A percentile compares a stretch with the other conserved stretches of the same genome.
Evolutionary conservation across 371 early-diverging fungal genomes (phyloP).

Genomic region (Entomophthora muscae): DNA sequence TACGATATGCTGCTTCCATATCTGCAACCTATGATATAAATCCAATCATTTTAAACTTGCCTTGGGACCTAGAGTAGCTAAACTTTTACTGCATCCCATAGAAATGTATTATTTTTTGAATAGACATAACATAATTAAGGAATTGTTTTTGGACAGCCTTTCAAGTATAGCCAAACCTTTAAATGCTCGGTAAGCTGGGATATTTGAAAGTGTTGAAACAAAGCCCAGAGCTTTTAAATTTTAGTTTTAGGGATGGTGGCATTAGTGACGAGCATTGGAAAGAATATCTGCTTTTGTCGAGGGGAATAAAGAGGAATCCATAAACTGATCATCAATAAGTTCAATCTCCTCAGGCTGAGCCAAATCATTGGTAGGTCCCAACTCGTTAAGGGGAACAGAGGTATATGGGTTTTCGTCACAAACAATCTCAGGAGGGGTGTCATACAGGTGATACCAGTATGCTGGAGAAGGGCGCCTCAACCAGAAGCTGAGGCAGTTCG

Average conservation of each 20-base stretch:
- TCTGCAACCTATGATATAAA: no score
- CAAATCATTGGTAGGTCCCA: not conserved
- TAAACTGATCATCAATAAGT: not conserved
- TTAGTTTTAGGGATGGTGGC: not conserved
- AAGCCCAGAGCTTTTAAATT: no score
- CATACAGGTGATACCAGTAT: not conserved
- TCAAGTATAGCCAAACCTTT: no score
- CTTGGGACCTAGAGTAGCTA: no score
- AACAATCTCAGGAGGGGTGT: not conserved
- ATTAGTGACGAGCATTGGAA: not conserved
- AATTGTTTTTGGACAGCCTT: no score
- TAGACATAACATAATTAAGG: no score
- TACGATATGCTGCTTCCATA: no score
- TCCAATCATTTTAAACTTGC: no score
- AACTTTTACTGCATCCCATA: no score
- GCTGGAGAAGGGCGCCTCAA: slow-evolving; percentile 10
- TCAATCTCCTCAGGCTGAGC: not conserved
- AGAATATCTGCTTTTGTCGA: not conserved
- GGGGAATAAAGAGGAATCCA: not conserved
- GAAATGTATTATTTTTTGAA: no score
- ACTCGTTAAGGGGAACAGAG: not conserved
- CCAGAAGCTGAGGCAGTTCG: slow-evolving; percentile 72
- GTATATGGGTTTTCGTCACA: not conserved
- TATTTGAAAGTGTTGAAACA: no score
- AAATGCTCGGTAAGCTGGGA: no score